phyloP scores from a whole-genome alignment of 2,329 filamentous ascomycete species.

The Ascochyta koolunga region DNA sequence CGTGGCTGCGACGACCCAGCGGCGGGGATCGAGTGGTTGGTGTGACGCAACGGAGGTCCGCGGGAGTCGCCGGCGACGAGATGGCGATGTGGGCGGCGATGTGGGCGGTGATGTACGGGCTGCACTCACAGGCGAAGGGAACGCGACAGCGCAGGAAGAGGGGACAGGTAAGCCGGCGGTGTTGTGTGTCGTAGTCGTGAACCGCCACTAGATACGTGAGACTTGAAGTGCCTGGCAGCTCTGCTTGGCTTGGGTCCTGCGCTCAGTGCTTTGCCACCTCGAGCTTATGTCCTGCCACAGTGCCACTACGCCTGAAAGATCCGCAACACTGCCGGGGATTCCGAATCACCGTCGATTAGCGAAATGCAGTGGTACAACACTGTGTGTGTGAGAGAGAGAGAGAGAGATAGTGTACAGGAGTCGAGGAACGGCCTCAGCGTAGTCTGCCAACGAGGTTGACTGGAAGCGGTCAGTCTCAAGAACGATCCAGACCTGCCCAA shows the following conservation, averaged over 20 bases:
- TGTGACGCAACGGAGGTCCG: conserved; percentile 23
- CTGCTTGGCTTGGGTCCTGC: conserved; percentile 21
- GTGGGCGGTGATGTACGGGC: background rate
- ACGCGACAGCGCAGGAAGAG: conserved; percentile 16
- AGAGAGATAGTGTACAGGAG: conserved; percentile 3
- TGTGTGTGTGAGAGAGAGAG: background rate
- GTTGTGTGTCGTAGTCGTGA: conserved; percentile 19
- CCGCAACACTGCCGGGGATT: conserved; percentile 22
- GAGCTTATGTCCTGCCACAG: conserved; percentile 5
- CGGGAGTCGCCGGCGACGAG: conserved; percentile 20
- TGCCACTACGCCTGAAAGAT: conserved; percentile 8
- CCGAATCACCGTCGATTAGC: conserved; percentile 16
- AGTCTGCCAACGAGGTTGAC: conserved; percentile 7
- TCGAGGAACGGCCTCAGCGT: background rate
- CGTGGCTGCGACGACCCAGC: conserved; percentile 19
- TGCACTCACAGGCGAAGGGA: conserved; percentile 8
- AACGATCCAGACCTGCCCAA: conserved; percentile 22
- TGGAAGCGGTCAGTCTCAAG: conserved; percentile 16
- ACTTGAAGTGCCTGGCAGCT: conserved; percentile 24
- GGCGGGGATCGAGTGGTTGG: conserved; percentile 27
- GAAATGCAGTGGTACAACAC: background rate
- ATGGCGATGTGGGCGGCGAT: conserved; percentile 14
- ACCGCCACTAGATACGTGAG: conserved; percentile 22
- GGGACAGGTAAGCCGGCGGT: conserved; percentile 10
- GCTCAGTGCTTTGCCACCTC: conserved; percentile 32